Base-by-base conservation (phyloP, 345 rosid genomes). In the Salix suchowensis region DNA sequence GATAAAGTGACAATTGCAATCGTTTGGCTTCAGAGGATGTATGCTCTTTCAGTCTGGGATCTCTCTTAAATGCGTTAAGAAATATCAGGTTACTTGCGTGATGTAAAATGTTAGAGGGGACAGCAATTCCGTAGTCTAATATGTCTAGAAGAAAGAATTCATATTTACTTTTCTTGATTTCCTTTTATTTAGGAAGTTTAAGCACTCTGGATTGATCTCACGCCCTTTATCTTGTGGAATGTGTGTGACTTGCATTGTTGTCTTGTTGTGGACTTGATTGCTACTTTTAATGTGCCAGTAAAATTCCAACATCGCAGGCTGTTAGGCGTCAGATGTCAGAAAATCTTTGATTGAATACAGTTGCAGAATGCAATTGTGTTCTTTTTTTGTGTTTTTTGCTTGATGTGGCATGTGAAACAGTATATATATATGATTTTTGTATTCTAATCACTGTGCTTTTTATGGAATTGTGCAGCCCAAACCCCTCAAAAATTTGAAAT, bases 401-500 rank as follows among this genome's bases (percentile, higher is more conserved):
- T 18, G 14, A 42, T 6, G 40, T 14, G 6, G 70, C 1, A 65
- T 8, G 34, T 74, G 68, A 34, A 36, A 6, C 30, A 10, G n/a
- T n/a, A 12, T 26, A 13, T 30, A 34, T 8, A 34, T 8, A 26
- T 65, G 18, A 24, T 5, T 48, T 62, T 66, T 26, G 36, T 58
- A 55, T 30, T 67, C 74, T 81, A 70, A 89, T 75, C 26, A 40
- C 71, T 62, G 23, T 37, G 58, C 70, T 77, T 52, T 62, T 58
- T 40, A 1, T 82, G 77, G 64, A 28, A 34, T 48, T 74, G 34
- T 86, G 91, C 97, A 96, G 99, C 87, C 97, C 52, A 96, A 92
- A 79, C 98, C 99, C 32, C 77, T 85, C 82, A 91, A 86, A 89
- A 80, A 85, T 82, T 69, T 87, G 86, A 92, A 92, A 85, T 76